Conservation (phyloP, 2,329 filamentous ascomycete genomes). For the Penicillium fuscoglaucum region DNA sequence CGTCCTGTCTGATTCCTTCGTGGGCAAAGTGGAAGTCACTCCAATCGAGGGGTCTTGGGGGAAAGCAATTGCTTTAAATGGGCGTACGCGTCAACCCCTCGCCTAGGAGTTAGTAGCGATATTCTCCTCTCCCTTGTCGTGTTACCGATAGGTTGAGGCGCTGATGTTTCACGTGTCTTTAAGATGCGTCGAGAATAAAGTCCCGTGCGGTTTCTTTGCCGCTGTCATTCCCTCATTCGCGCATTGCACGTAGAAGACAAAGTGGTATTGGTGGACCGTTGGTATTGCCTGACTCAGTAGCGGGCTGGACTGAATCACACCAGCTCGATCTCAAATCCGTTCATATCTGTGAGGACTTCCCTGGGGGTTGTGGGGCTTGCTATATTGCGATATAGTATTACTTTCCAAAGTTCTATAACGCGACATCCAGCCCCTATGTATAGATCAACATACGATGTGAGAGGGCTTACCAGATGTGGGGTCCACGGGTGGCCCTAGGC, state of each 20-base stretch:
- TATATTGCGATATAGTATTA: background rate
- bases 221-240: background rate
- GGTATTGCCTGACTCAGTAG: background rate
- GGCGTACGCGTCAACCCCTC: background rate
- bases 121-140: background rate
- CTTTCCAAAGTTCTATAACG: background rate
- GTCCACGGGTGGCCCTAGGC: background rate
- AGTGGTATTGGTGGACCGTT: too few species aligned
- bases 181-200: background rate
- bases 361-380: too few species aligned
- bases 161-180: background rate
- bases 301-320: background rate
- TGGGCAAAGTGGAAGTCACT: background rate
- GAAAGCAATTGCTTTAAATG: background rate
- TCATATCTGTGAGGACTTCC: background rate
- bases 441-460: background rate
- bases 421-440: background rate
- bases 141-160: background rate
- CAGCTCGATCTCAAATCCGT: background rate
- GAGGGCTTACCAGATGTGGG: background rate
- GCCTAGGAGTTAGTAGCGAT: background rate
- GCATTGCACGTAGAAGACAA: background rate
- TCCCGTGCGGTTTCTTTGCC: background rate
- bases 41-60: background rate
- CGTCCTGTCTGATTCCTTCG: background rate